A percentile compares a stretch with the other conserved stretches of the same genome.
Conservation (phyloP, 441 rosid species). For the Populus tomentosa region DNA sequence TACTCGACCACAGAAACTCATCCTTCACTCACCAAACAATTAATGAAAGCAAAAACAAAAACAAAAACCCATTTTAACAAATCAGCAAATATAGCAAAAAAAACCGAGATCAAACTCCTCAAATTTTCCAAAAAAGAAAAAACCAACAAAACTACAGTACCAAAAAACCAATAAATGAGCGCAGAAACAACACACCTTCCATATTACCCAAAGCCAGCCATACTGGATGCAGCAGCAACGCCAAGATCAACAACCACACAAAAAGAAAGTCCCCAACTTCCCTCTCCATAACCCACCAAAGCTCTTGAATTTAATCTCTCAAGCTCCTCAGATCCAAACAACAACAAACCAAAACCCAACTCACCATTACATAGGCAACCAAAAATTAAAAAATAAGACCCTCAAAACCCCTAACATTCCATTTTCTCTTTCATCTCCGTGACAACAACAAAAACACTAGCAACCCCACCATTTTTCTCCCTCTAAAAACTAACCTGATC, state of each 20-base stretch:
- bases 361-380: slow-evolving; percentile 25
- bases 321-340: slow-evolving; percentile 77
- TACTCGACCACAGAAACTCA: slow-evolving; percentile 6
- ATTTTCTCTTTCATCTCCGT: slow-evolving; percentile 13
- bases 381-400: neutral
- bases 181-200: slow-evolving; percentile 54
- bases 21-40: slow-evolving; percentile 4
- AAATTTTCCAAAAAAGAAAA: neutral
- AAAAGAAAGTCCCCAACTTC: slow-evolving; percentile 29
- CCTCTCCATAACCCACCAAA: slow-evolving; percentile 37
- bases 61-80: slow-evolving; percentile 17
- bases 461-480: neutral
- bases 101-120: slow-evolving; percentile 19
- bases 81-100: slow-evolving; percentile 16
- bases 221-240: slow-evolving; percentile 30
- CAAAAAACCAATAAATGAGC: neutral
- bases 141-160: neutral
- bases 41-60: neutral
- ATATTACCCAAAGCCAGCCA: slow-evolving; percentile 59
- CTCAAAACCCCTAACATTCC: slow-evolving; percentile 38
- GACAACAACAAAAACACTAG: neutral
- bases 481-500: neutral
- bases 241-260: slow-evolving; percentile 44
- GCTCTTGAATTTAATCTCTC: slow-evolving; percentile 16
- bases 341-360: slow-evolving; percentile 43